Conservation (phyloP, 129 eudicot species). For the Artemisia annua region DNA sequence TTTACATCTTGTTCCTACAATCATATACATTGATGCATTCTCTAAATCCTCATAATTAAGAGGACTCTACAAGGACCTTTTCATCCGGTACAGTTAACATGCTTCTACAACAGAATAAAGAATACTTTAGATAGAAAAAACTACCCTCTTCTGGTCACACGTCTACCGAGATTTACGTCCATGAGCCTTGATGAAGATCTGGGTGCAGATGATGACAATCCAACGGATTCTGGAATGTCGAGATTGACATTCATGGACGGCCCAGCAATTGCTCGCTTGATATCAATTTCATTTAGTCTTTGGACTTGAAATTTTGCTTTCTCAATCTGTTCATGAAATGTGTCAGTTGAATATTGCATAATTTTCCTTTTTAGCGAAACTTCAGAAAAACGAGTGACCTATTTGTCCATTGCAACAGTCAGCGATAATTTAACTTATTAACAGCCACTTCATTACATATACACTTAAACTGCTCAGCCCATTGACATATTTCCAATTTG, state of each 20-base stretch:
- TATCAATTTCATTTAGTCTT: slow-evolving; percentile 62
- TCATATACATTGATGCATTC: slow-evolving; percentile 26
- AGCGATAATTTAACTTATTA: too few relatives aligned
- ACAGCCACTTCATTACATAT: too few relatives aligned
- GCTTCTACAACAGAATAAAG: slow-evolving; percentile 27
- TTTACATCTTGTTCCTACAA: slow-evolving; percentile 16
- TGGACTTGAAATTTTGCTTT: slow-evolving; percentile 59
- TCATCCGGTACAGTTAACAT: background rate
- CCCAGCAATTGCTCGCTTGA: slow-evolving; percentile 70
- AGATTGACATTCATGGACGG: slow-evolving; percentile 65
- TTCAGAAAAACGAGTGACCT: background rate
- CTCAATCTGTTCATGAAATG: slow-evolving; percentile 48
- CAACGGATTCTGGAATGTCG: slow-evolving; percentile 97
- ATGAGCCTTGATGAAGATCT: slow-evolving; percentile 61
- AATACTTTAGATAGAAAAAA: background rate
- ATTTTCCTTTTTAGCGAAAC: background rate
- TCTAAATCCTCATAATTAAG: slow-evolving; percentile 15
- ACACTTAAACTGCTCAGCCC: too few relatives aligned
- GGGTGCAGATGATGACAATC: slow-evolving; percentile 52
- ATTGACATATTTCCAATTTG: too few relatives aligned
- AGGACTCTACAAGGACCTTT: slow-evolving; percentile 1
- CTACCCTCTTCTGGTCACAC: slow-evolving; percentile 58
- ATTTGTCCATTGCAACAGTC: background rate
- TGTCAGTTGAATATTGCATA: background rate
- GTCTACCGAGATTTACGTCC: slow-evolving; percentile 65